Conservation (phyloP, 2,329 filamentous ascomycete species). For the Monosporascus sp. region DNA sequence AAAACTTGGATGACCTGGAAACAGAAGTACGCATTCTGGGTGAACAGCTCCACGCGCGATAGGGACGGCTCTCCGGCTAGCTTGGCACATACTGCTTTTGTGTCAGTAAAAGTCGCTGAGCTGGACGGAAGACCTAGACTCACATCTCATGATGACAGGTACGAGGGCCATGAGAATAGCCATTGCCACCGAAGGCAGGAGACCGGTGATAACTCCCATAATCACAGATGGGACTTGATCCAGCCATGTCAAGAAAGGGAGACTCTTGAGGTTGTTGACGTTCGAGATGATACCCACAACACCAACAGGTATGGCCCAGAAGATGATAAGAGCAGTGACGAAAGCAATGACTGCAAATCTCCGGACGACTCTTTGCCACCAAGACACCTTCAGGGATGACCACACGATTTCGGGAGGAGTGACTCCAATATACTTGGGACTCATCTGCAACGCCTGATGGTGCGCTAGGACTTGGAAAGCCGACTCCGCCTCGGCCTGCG, state of each 20-base stretch:
- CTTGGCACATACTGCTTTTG: conserved; percentile 63
- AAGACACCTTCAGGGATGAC: conserved; percentile 75
- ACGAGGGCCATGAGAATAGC: conserved; percentile 83
- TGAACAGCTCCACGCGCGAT: conserved; percentile 78
- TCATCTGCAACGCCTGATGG: conserved; percentile 82
- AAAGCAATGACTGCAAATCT: conserved; percentile 65
- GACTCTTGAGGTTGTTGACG: conserved; percentile 61
- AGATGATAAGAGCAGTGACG: conserved; percentile 73
- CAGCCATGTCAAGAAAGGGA: conserved; percentile 69
- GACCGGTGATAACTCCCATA: conserved; percentile 76
- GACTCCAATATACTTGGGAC: conserved; percentile 78
- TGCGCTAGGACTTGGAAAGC: conserved; percentile 85
- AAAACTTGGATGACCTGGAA: conserved; percentile 93
- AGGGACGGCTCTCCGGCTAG: conserved; percentile 74
- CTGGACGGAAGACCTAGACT: conserved; percentile 24
- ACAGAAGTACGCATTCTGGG: conserved; percentile 85
- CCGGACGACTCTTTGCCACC: conserved; percentile 80
- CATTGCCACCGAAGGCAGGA: conserved; percentile 74
- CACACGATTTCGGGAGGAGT: conserved; percentile 82
- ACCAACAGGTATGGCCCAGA: conserved; percentile 75
- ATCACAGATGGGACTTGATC: conserved; percentile 64
- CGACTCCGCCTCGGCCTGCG: conserved; percentile 76
- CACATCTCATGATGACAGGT: conserved; percentile 74
- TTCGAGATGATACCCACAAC: conserved; percentile 85
- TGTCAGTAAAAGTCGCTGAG: conserved; percentile 7